Conservation (phyloP, 2,329 filamentous ascomycete genomes). For the Alternaria consortialis region DNA sequence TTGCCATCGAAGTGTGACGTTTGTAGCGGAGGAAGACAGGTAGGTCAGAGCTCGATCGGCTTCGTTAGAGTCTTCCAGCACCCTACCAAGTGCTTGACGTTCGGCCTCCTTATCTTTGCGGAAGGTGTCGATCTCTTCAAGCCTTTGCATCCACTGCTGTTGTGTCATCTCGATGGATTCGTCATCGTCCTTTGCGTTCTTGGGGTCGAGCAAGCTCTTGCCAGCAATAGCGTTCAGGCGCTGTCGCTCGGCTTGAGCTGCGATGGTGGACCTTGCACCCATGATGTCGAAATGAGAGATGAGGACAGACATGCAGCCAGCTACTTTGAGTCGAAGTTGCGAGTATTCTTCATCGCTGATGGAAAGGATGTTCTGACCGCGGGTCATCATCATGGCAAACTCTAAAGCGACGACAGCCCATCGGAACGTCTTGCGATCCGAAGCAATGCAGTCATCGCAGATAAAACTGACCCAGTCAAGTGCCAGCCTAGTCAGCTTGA, state of each 20-base stretch:
- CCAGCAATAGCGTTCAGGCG: slow-evolving; percentile 81
- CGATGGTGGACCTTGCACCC: slow-evolving; percentile 91
- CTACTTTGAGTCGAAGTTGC: slow-evolving; percentile 84
- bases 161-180: slow-evolving; percentile 80
- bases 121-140: slow-evolving; percentile 78
- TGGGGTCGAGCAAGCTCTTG: slow-evolving; percentile 81
- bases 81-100: slow-evolving; percentile 85
- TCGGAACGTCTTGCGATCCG: slow-evolving; percentile 93
- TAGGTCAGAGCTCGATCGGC: slow-evolving; percentile 94
- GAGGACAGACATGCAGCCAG: slow-evolving; percentile 94
- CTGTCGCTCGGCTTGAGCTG: slow-evolving; percentile 92
- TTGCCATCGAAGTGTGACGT: slow-evolving; percentile 96
- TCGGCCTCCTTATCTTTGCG: slow-evolving; percentile 84
- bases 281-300: slow-evolving; percentile 99
- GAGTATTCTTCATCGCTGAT: slow-evolving; percentile 89
- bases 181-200: slow-evolving; percentile 78
- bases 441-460: slow-evolving; percentile 93
- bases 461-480: slow-evolving; percentile 99
- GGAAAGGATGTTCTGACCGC: slow-evolving; percentile 90
- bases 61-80: slow-evolving; percentile 93
- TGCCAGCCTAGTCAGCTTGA: slow-evolving; percentile 90
- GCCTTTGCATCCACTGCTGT: slow-evolving; percentile 75
- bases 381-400: slow-evolving; percentile 97
- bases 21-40: slow-evolving; percentile 91
- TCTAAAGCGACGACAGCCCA: slow-evolving; percentile 97